Evolutionary conservation across 202 grass and related monocot species (phyloP).

Genomic region (Sporobolus alterniflorus): DNA sequence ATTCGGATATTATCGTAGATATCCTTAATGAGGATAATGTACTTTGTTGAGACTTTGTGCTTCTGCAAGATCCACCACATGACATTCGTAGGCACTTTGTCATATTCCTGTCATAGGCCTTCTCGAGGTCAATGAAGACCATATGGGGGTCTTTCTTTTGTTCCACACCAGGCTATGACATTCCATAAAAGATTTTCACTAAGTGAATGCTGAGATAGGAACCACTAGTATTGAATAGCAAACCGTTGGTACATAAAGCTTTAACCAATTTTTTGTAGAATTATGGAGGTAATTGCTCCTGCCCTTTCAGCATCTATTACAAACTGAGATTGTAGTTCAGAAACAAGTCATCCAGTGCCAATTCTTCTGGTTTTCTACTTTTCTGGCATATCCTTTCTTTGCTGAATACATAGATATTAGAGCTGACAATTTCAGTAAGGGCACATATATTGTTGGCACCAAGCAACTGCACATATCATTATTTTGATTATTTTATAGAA

Average conservation of each 20-base stretch:
- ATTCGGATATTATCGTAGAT: too few relatives aligned
- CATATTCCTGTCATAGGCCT: too few relatives aligned
- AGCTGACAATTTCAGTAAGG: not conserved
- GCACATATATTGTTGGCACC: not conserved
- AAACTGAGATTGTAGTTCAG: slow-evolving; percentile 20
- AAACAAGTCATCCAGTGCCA: not conserved
- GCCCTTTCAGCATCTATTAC: not conserved
- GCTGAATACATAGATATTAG: not conserved
- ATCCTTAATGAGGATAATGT: too few relatives aligned
- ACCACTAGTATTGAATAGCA: too few relatives aligned
- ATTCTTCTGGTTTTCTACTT: not conserved
- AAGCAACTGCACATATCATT: not conserved
- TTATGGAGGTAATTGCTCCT: not conserved
- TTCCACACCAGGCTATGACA: not conserved
- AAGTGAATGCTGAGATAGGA: not conserved
- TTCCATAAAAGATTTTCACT: not conserved
- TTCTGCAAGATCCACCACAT: too few relatives aligned
- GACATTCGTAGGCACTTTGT: too few relatives aligned
- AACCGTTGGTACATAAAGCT: not conserved
- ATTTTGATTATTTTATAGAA: not conserved
- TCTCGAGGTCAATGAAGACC: too few relatives aligned
- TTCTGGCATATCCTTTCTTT: not conserved
- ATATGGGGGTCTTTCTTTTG: too few relatives aligned
- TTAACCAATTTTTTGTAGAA: not conserved
- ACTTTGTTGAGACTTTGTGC: too few relatives aligned